Evolutionary conservation across 139 green algal species (phyloP).

Genomic region (Eudorina sp.): DNA sequence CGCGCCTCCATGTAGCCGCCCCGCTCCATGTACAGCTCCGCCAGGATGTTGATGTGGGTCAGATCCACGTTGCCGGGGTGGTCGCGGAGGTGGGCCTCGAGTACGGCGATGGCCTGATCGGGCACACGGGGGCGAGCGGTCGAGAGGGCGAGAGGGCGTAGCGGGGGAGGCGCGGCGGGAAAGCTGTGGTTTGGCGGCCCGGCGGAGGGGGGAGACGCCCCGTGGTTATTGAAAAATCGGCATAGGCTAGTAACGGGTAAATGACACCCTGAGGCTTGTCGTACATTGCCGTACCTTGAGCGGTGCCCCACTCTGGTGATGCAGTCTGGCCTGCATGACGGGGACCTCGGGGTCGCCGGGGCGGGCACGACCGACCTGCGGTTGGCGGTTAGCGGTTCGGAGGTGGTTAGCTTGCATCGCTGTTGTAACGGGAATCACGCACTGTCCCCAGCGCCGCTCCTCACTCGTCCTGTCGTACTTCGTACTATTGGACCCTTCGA

Average conservation of each 20-base stretch:
- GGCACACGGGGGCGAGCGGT: no score
- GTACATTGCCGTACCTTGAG: conserved; percentile 23
- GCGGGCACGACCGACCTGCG: conserved; percentile 44
- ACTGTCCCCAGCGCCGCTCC: no score
- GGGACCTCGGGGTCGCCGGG: conserved; percentile 70
- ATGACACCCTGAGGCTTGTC: no score
- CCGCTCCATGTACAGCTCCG: conserved; percentile 84
- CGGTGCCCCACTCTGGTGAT: conserved; percentile 69
- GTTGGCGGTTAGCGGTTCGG: background rate
- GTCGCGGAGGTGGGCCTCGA: conserved; percentile 67
- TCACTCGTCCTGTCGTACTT: no score
- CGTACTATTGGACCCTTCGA: no score
- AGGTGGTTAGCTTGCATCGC: no score
- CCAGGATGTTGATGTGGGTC: conserved; percentile 91
- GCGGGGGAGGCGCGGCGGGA: no score
- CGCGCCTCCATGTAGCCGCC: conserved; percentile 56
- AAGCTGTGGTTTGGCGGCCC: no score
- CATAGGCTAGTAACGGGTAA: no score
- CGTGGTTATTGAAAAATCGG: no score
- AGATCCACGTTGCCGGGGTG: conserved; percentile 73
- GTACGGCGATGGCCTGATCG: conserved; percentile 45
- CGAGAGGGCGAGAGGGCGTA: background rate
- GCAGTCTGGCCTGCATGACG: conserved; percentile 80
- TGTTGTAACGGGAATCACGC: no score
- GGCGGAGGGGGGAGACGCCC: no score